A percentile compares a stretch with the other conserved stretches of the same genome.
Conservation (phyloP, 2,329 filamentous ascomycete genomes). For the Trichoderma guizhouense region DNA sequence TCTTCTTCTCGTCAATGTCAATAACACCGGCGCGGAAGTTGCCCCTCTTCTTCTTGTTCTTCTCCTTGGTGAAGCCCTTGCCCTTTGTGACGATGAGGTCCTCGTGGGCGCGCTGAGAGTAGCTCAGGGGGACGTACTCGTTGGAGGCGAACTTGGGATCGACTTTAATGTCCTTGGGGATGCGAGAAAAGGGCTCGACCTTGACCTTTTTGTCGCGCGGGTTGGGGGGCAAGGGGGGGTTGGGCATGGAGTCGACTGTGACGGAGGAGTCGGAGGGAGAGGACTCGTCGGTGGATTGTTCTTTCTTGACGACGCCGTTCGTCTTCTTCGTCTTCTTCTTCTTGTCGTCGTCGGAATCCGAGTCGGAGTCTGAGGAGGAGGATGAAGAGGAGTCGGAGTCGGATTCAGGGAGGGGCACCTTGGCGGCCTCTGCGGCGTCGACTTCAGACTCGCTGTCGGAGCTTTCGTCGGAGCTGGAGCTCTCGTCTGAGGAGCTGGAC, state of each 20-base stretch:
- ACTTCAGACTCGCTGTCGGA: conserved; percentile 37
- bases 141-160: conserved; percentile 73
- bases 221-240: conserved; percentile 53
- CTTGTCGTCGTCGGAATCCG: conserved; percentile 32
- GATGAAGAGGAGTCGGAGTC: conserved; percentile 23
- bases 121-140: conserved; percentile 77
- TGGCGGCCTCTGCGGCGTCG: conserved; percentile 36
- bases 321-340: conserved; percentile 25
- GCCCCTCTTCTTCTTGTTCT: conserved; percentile 96
- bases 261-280: conserved; percentile 51
- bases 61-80: conserved; percentile 98
- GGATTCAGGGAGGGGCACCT: conserved; percentile 44
- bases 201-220: conserved; percentile 46
- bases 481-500: conserved; percentile 25
- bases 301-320: conserved; percentile 13
- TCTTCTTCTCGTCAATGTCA: conserved; percentile 76
- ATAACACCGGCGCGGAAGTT: conserved; percentile 87
- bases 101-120: conserved; percentile 82
- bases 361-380: conserved; percentile 25
- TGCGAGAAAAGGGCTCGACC: conserved; percentile 72
- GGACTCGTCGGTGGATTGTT: conserved; percentile 37
- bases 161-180: conserved; percentile 64
- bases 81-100: conserved; percentile 89
- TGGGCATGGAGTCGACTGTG: conserved; percentile 45
- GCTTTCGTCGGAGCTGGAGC: conserved; percentile 39